phyloP scores from a whole-genome alignment of 2,329 filamentous ascomycete genomes.

The Alternaria arbusti region DNA sequence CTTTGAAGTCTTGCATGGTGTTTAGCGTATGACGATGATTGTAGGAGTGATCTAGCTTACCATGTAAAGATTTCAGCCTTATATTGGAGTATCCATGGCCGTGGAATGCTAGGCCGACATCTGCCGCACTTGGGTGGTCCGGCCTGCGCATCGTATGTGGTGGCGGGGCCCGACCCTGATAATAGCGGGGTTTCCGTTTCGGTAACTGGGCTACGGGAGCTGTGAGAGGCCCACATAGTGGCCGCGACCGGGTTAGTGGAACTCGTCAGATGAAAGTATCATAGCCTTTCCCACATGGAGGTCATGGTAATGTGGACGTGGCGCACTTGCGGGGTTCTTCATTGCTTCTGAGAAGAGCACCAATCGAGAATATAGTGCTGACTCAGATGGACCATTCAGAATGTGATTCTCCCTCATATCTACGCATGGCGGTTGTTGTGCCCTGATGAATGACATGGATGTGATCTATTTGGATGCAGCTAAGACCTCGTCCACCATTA shows the following conservation, averaged over 20 bases:
- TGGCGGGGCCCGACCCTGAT: constrained; percentile 33
- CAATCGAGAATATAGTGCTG: constrained; percentile 1
- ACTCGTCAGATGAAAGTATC: constrained; percentile 9
- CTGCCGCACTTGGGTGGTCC: constrained; percentile 42
- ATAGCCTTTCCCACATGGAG: constrained; percentile 7
- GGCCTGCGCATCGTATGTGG: constrained; percentile 40
- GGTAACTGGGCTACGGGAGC: constrained; percentile 20
- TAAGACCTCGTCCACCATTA: constrained; percentile 47
- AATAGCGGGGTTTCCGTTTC: constrained; percentile 34
- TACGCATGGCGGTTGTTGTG: not conserved
- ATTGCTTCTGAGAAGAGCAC: not conserved
- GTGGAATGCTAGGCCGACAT: constrained; percentile 27
- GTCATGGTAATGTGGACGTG: constrained; percentile 6
- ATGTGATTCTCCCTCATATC: not conserved
- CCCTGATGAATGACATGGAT: not conserved
- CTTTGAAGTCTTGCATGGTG: constrained; percentile 43
- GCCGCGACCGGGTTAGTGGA: constrained; percentile 29
- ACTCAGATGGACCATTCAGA: constrained; percentile 12
- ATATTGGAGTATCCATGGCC: constrained; percentile 34
- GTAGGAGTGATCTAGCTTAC: constrained; percentile 9
- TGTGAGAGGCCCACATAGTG: constrained; percentile 23
- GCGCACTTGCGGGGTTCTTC: constrained; percentile 19
- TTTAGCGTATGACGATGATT: not conserved
- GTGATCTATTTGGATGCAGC: constrained; percentile 33
- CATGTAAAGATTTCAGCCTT: constrained; percentile 26